Percentiles rank a stretch among this genome's conserved stretches.
Conservation (phyloP, 2,329 filamentous ascomycete genomes). For the Claviceps sp. region DNA sequence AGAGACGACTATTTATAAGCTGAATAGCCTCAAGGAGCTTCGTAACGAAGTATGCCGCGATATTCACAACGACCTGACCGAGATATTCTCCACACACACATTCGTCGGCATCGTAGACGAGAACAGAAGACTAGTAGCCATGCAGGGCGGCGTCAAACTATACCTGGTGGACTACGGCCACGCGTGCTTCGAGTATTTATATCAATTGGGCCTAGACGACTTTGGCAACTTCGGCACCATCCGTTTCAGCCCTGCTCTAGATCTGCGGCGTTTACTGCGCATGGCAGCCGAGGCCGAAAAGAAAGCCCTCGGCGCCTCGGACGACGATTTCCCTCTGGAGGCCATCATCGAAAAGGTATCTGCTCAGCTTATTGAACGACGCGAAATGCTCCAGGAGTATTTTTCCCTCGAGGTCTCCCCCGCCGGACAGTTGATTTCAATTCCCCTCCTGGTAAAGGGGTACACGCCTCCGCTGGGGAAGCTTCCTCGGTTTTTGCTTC, state of each 20-base stretch:
- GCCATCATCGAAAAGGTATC: slow-evolving; percentile 53
- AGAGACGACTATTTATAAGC: slow-evolving; percentile 53
- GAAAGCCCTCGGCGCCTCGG: slow-evolving; percentile 23
- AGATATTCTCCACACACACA: slow-evolving; percentile 75
- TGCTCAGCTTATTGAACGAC: slow-evolving; percentile 55
- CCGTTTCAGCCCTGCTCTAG: slow-evolving; percentile 62
- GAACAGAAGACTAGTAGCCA: slow-evolving; percentile 71
- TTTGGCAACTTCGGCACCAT: slow-evolving; percentile 91
- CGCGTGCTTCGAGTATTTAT: slow-evolving; percentile 79
- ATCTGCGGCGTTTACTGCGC: slow-evolving; percentile 54
- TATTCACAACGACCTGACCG: slow-evolving; percentile 75
- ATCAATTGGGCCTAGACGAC: slow-evolving; percentile 86
- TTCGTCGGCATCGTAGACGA: slow-evolving; percentile 92
- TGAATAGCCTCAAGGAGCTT: slow-evolving; percentile 77
- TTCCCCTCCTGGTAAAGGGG: slow-evolving; percentile 78
- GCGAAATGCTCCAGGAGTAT: slow-evolving; percentile 85
- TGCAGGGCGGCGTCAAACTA: slow-evolving; percentile 84
- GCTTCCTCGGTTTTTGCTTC: slow-evolving; percentile 74
- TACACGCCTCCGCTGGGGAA: slow-evolving; percentile 81
- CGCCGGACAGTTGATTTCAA: slow-evolving; percentile 59
- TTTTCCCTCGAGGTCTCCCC: slow-evolving; percentile 75
- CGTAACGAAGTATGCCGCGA: slow-evolving; percentile 66
- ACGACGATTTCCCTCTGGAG: slow-evolving; percentile 50
- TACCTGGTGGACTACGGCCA: slow-evolving; percentile 90
- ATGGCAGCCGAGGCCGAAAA: slow-evolving; percentile 64